phyloP scores from a whole-genome alignment of 176 grass and related monocot species.

The Canna indica region DNA sequence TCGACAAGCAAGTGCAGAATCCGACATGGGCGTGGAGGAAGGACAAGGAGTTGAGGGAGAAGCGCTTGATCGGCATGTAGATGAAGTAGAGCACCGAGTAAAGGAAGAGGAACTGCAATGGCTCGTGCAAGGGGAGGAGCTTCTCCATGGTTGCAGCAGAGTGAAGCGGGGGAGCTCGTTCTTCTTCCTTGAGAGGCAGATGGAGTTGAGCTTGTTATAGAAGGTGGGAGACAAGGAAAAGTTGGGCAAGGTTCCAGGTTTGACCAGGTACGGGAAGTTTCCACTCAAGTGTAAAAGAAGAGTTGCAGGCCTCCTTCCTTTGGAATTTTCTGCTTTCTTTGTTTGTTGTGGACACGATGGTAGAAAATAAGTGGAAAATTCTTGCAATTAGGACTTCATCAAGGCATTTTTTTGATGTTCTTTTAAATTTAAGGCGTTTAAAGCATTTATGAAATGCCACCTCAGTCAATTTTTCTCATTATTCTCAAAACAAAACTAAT shows the following conservation, averaged over 20 bases:
- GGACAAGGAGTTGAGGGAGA: constrained; percentile 15
- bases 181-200: background rate
- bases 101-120: constrained; percentile 28
- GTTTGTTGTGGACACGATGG: background rate
- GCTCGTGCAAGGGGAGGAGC: constrained; percentile 21
- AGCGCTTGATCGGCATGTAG: constrained; percentile 21
- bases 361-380: background rate
- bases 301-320: no score
- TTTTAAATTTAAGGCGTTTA: no score
- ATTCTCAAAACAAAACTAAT: no score
- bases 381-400: no score
- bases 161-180: no score
- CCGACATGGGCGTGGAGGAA: constrained; percentile 10
- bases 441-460: no score
- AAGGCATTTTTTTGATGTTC: no score
- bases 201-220: constrained; percentile 5
- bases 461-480: no score
- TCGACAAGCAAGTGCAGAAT: background rate
- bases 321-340: no score
- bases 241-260: constrained; percentile 4
- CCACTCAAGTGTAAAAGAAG: background rate
- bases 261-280: constrained; percentile 18
- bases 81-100: constrained; percentile 26
- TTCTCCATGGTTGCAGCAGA: constrained; percentile 52
- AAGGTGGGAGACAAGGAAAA: constrained; percentile 25